Conservation (phyloP, 345 rosid genomes). For the Durio zibethinus region DNA sequence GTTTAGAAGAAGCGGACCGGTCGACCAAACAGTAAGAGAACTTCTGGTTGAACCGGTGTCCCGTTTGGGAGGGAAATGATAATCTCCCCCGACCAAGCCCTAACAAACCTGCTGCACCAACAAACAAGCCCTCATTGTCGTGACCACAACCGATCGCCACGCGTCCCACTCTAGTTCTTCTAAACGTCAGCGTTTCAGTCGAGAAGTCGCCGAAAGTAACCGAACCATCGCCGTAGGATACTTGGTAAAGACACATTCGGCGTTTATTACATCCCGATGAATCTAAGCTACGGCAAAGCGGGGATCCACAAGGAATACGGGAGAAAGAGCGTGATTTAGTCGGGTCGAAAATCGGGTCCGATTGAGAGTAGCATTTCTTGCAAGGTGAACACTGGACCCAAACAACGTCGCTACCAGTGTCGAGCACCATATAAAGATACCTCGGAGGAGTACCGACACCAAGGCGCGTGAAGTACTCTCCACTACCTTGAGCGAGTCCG, state of each 20-base stretch:
- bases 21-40: conserved; percentile 91
- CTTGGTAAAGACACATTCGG: conserved; percentile 72
- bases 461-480: conserved; percentile 95
- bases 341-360: conserved; percentile 87
- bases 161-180: conserved; percentile 51
- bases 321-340: conserved; percentile 60
- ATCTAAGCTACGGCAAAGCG: conserved; percentile 56
- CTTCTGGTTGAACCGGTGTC: conserved; percentile 68
- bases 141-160: conserved; percentile 93
- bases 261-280: conserved; percentile 53
- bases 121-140: conserved; percentile 86
- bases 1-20: conserved; percentile 73
- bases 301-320: conserved; percentile 58
- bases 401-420: conserved; percentile 91
- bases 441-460: conserved; percentile 93
- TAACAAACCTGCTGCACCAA: conserved; percentile 87
- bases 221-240: conserved; percentile 91
- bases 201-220: conserved; percentile 84
- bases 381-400: conserved; percentile 98
- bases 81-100: conserved; percentile 86
- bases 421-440: conserved; percentile 77
- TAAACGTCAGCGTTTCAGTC: conserved; percentile 83
- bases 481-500: conserved; percentile 91
- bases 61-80: conserved; percentile 81
- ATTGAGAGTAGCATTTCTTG: conserved; percentile 72